phyloP scores from a whole-genome alignment of 768 basidiomycete genomes.

The Trichaptum fuscoviolaceum region DNA sequence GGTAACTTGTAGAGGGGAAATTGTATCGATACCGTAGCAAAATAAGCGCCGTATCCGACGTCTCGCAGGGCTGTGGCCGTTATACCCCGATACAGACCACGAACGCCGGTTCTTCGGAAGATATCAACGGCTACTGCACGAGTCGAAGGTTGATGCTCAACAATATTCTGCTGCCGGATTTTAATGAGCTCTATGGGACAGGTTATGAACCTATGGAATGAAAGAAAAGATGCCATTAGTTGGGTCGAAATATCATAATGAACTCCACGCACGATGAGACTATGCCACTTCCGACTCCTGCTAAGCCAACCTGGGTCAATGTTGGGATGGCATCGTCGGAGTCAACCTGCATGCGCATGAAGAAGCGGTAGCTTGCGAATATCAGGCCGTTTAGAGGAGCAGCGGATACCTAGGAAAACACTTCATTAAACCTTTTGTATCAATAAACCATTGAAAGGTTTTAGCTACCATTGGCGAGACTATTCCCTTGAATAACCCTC shows the following conservation, averaged over 20 bases:
- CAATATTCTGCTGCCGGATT: conserved; percentile 68
- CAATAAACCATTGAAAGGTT: background rate
- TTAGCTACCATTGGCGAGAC: conserved; percentile 69
- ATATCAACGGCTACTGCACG: conserved; percentile 52
- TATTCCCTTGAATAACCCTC: conserved; percentile 72
- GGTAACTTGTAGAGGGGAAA: conserved; percentile 7
- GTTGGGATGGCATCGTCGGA: conserved; percentile 46
- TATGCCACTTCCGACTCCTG: conserved; percentile 77
- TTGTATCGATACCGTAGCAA: conserved; percentile 53
- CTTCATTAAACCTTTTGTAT: background rate
- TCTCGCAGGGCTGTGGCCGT: conserved; percentile 72
- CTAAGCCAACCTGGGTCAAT: conserved; percentile 66
- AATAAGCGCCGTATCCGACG: conserved; percentile 82
- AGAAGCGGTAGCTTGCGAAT: conserved; percentile 78
- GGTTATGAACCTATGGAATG: conserved; percentile 52
- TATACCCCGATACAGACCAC: conserved; percentile 74
- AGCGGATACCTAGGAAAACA: conserved; percentile 46
- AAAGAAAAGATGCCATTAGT: background rate
- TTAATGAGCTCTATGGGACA: conserved; percentile 87
- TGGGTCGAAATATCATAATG: background rate
- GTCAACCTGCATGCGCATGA: conserved; percentile 63
- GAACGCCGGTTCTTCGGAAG: conserved; percentile 47
- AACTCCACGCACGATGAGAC: conserved; percentile 61
- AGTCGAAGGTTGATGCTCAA: conserved; percentile 34
- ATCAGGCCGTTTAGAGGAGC: conserved; percentile 83